Base-by-base conservation (phyloP, 768 basidiomycete species). In the Cystobasidium ongulense region DNA sequence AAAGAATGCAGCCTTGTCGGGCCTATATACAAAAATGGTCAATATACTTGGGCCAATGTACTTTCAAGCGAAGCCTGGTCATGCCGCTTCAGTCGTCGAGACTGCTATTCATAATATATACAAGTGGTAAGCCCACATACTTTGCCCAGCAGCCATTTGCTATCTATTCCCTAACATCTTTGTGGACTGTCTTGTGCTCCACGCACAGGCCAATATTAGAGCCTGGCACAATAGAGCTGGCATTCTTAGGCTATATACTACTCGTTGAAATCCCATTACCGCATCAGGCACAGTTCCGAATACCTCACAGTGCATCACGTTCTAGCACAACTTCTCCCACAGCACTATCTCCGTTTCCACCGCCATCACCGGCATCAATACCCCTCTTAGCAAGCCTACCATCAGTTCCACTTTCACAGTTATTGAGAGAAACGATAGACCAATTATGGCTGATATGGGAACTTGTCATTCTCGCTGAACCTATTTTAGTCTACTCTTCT, bases 381-480 rank as follows among this genome's bases (percentile, higher is more conserved):
- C 78, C 91, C 88, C 86, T 92, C 53, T 82, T 90, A 15, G 89
- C 89, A 0, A 87, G 87, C 0, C 83, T 87, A 1, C 82, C 87
- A 10, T 85, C 88, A 0, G 41, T 87, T 86, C 27, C 85, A 86
- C 17, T 87, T 87, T 17, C 77, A 88, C 65, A 80, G 25, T 76
- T 81, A 1, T 82, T 83, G 65, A 77, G 79, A 21, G 75, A 78
- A 11, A 79, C 80, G 72, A 78, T 84, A 4, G 79, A 82, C 7
- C 81, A 82, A n/a, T 66, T 84, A 3, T 82, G 84, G 81, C 81
- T 83, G 27, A 76, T 85, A 66, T 99, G 95, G 95, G 95, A 99
- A 81, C 93, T 93, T 68, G 83, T 97, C 0, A 84, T 97, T 0
- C 84, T 97, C 11, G 91, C 89, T 75, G 94, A 99, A 79, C 92